Percentiles rank a stretch among this genome's conserved stretches.
Conservation (phyloP, 257 asterid genomes). For the Fraxinus americana region DNA sequence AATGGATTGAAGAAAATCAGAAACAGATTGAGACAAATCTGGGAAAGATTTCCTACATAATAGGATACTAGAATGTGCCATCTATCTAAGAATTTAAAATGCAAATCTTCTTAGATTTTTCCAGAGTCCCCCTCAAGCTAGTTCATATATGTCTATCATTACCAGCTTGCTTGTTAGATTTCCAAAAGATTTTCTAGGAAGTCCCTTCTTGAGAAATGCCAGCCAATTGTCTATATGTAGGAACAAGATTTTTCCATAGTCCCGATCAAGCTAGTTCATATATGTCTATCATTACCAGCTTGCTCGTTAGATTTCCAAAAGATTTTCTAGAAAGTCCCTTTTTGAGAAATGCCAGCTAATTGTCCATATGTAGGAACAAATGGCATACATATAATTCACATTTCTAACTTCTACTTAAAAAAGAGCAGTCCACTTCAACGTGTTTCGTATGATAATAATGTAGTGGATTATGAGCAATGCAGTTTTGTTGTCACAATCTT, state of each 20-base stretch:
- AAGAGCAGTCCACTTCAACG: background rate
- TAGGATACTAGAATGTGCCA: background rate
- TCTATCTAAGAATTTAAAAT: background rate
- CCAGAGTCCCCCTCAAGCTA: no score
- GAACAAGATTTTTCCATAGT: conserved; percentile 4
- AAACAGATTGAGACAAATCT: background rate
- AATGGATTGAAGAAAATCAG: background rate
- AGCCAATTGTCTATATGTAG: background rate
- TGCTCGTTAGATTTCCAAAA: no score
- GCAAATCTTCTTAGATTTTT: no score
- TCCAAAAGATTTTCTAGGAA: background rate
- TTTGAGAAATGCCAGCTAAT: background rate
- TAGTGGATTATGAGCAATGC: background rate
- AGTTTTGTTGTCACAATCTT: background rate
- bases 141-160: no score
- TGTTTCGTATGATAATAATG: background rate
- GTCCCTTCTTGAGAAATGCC: background rate
- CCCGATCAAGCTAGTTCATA: no score
- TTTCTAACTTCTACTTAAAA: background rate
- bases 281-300: no score
- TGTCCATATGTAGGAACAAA: background rate
- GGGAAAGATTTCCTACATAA: background rate
- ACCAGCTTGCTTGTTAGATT: no score
- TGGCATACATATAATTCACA: background rate
- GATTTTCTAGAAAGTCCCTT: background rate